Conservation (phyloP, 805 yeast species). For the Komagataella phaffii region DNA sequence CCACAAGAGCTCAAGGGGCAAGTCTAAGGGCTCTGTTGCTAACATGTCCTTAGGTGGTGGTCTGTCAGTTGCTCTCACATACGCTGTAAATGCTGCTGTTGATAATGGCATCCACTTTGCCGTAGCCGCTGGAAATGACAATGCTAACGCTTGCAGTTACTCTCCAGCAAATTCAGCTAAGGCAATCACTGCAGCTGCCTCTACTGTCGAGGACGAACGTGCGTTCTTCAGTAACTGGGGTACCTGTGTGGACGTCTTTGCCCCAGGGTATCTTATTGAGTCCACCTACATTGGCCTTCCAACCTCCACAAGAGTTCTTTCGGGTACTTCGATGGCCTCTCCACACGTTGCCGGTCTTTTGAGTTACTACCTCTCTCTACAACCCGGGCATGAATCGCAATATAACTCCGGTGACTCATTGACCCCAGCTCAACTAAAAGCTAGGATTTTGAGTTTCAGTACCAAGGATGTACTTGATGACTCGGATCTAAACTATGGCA, state of each 20-base stretch:
- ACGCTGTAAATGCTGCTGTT: slow-evolving; percentile 65
- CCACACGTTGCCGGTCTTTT: slow-evolving; percentile 54
- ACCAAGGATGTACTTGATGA: slow-evolving; percentile 36
- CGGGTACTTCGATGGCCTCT: slow-evolving; percentile 61
- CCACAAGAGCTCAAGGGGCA: slow-evolving; percentile 28
- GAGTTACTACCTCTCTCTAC: background rate
- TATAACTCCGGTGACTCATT: slow-evolving; percentile 23
- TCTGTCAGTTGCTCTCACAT: slow-evolving; percentile 50
- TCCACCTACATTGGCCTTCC: slow-evolving; percentile 18
- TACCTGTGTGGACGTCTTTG: slow-evolving; percentile 74
- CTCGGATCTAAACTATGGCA: background rate
- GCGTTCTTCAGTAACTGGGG: slow-evolving; percentile 91
- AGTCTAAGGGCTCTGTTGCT: slow-evolving; percentile 41
- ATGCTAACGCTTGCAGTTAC: slow-evolving; percentile 61
- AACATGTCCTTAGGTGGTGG: slow-evolving; percentile 74
- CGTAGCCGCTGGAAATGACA: slow-evolving; percentile 82
- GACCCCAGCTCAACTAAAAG: slow-evolving; percentile 65
- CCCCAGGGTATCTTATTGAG: slow-evolving; percentile 62
- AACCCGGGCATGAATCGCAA: background rate
- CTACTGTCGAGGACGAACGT: slow-evolving; percentile 58
- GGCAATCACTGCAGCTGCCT: slow-evolving; percentile 80
- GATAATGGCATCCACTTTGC: slow-evolving; percentile 60
- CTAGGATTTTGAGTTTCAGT: slow-evolving; percentile 57
- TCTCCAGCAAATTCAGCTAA: slow-evolving; percentile 73
- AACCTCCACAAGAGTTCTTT: slow-evolving; percentile 3